These are phyloP conservation scores for Dipodascopsis tothii DNA, from an alignment of 805 yeast species.

Conservation along the genomic window DNA sequence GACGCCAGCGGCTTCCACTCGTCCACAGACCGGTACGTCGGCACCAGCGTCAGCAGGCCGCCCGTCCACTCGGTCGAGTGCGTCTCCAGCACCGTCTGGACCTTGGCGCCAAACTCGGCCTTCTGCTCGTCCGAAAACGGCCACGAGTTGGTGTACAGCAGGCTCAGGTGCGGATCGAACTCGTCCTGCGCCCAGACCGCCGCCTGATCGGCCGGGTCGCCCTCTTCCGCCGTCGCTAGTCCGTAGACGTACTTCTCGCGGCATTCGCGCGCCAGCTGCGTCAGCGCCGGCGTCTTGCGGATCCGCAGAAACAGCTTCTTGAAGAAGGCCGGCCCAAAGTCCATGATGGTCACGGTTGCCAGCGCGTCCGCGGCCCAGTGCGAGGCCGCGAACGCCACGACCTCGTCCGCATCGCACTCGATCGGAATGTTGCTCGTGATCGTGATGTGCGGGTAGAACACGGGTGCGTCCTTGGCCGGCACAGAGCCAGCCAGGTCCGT, in stretches of 20 bases:
- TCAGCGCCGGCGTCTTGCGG: constrained; percentile 39
- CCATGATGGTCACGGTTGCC: constrained; percentile 38
- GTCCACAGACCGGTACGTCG: constrained; percentile 62
- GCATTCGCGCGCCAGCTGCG: constrained; percentile 42
- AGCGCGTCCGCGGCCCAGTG: constrained; percentile 48
- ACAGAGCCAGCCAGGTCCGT: constrained; percentile 58
- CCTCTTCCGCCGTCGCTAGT: constrained; percentile 11
- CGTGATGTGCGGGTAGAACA: constrained; percentile 71
- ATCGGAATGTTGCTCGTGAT: constrained; percentile 55
- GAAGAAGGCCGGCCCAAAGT: constrained; percentile 44
- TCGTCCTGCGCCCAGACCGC: constrained; percentile 47
- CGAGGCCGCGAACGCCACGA: constrained; percentile 45
- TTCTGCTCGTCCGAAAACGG: constrained; percentile 63
- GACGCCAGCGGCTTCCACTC: constrained; percentile 63
- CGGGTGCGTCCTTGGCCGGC: constrained; percentile 37
- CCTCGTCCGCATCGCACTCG: constrained; percentile 48
- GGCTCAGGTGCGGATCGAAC: constrained; percentile 65
- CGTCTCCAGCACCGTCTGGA: constrained; percentile 62
- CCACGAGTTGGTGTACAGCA: constrained; percentile 56
- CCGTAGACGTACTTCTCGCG: constrained; percentile 31
- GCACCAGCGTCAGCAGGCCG: constrained; percentile 59
- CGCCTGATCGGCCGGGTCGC: constrained; percentile 40
- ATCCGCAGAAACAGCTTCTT: constrained; percentile 49
- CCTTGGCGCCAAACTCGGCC: constrained; percentile 55
- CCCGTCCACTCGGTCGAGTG: no score